Conservation (phyloP, 257 asterid genomes). For the Cinchona pubescens region DNA sequence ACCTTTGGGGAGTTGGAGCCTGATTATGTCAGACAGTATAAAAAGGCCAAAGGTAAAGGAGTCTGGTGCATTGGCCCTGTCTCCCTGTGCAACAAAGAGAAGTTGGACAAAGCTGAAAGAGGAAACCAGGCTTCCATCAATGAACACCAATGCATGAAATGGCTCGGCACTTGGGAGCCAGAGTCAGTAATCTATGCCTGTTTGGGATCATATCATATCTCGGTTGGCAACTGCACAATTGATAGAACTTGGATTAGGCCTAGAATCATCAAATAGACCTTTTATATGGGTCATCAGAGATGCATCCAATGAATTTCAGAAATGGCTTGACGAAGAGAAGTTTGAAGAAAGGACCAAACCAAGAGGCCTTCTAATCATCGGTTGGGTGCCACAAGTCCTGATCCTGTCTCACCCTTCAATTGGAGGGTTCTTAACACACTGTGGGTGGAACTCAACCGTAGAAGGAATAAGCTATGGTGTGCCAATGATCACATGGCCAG, state of each 20-base stretch:
- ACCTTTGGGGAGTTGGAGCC: constrained; percentile 14
- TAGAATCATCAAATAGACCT: not conserved
- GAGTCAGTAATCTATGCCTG: not conserved
- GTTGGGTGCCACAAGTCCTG: not conserved
- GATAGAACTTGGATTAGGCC: not conserved
- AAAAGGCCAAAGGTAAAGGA: not conserved
- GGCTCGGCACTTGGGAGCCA: not conserved
- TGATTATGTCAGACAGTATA: not conserved
- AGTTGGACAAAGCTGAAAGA: not conserved
- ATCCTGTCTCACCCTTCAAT: not conserved
- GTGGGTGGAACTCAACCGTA: not conserved
- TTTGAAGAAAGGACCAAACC: not conserved
- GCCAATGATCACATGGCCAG: not conserved
- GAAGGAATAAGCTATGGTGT: not conserved
- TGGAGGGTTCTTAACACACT: not conserved
- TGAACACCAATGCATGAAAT: not conserved
- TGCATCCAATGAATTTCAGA: not conserved
- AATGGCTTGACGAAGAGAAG: not conserved
- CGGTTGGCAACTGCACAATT: not conserved
- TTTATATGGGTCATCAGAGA: not conserved
- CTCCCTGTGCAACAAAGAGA: not conserved
- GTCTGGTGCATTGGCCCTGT: constrained; percentile 22
- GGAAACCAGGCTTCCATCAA: not conserved
- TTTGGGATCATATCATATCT: not conserved
- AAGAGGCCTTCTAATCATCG: not conserved